These are phyloP conservation scores for Mychonastes homosphaera DNA, from an alignment of 139 green algal genomes.

Conservation along the genomic window DNA sequence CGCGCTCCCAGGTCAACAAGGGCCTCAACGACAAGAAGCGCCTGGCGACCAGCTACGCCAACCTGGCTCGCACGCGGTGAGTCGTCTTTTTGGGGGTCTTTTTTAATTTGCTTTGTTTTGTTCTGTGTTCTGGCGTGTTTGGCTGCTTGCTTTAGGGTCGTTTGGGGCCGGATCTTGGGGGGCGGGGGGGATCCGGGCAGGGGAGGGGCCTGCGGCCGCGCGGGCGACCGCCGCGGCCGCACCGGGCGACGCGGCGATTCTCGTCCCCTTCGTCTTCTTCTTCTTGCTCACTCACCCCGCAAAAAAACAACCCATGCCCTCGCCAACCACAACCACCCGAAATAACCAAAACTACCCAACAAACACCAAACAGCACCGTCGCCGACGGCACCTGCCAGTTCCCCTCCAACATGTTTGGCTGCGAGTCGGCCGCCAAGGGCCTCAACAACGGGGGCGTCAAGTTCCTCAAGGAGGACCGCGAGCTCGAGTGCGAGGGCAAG, in stretches of 20 bases:
- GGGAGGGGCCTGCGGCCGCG: too few relatives aligned
- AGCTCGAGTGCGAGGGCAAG: slow-evolving; percentile 18
- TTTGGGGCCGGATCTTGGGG: too few relatives aligned
- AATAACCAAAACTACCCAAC: too few relatives aligned
- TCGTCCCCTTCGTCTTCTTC: too few relatives aligned
- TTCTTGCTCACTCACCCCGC: too few relatives aligned
- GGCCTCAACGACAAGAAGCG: slow-evolving; percentile 58
- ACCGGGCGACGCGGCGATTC: too few relatives aligned
- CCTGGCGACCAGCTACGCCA: slow-evolving; percentile 42
- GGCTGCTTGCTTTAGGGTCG: neutral
- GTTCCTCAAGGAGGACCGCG: slow-evolving; percentile 19
- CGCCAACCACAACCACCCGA: too few relatives aligned
- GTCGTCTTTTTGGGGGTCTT: neutral
- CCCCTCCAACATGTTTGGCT: slow-evolving; percentile 54
- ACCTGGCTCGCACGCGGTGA: slow-evolving; percentile 37
- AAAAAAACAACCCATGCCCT: too few relatives aligned
- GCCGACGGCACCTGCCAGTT: slow-evolving; percentile 51
- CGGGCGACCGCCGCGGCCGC: too few relatives aligned
- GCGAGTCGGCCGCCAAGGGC: slow-evolving; percentile 24
- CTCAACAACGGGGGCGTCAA: slow-evolving; percentile 20
- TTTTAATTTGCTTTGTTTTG: neutral
- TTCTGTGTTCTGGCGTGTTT: slow-evolving; percentile 3
- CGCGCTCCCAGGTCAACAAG: slow-evolving; percentile 41
- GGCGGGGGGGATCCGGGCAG: too few relatives aligned
- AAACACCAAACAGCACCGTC: slow-evolving; percentile 52